Base-by-base conservation (phyloP, 805 yeast species). In the Groenewaldozyma salmanticensis region DNA sequence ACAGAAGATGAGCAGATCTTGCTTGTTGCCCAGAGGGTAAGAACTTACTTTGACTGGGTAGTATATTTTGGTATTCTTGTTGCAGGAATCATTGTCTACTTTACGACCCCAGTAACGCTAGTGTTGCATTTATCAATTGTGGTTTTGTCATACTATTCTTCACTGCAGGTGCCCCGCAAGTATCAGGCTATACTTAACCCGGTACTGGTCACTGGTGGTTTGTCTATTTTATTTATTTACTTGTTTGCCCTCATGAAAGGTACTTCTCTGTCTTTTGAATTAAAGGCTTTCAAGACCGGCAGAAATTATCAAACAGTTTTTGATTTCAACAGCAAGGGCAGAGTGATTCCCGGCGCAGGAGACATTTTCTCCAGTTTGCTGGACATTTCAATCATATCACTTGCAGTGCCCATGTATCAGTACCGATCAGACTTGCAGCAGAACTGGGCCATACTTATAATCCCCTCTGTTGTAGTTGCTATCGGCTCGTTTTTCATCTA, bases 271-370 rank as follows among this genome's bases (percentile, higher is more conserved):
- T 54, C 58, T n/a, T 71, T 73, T 31, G 81, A 79, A 48, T 64
- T 83, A 44, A 53, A 61, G 33, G 65, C 66, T 48, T 83, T 78
- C 62, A 75, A 77, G 48, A 82, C 90, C 0, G 88, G 88, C 0
- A 67, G 78, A 41, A 80, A 67, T 11, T 83, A 83, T 52, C 56
- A 79, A 35, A 61, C 70, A 42, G 64, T 83, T 21, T 79, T 81
- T 57, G 70, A 70, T 49, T 11, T 21, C 20, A 20, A 39, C 36
- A 33, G 46, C 19, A 45, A 47, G 39, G 53, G 53, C 17, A 46
- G 59, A 18, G 54, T 59, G 17, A 71, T 75, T 72, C 92, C 94
- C 1, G 94, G 94, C 0, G 83, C 88, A 11, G 94, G 94, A 2
- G 94, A 83, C 54, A 65, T 83, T 15, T 66, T 83, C 31, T 57